A percentile compares a stretch with the other conserved stretches of the same genome.
Evolutionary conservation across 192 early-diverging fungal genomes (phyloP).

Genomic region (Dimargaris cristalligena): DNA sequence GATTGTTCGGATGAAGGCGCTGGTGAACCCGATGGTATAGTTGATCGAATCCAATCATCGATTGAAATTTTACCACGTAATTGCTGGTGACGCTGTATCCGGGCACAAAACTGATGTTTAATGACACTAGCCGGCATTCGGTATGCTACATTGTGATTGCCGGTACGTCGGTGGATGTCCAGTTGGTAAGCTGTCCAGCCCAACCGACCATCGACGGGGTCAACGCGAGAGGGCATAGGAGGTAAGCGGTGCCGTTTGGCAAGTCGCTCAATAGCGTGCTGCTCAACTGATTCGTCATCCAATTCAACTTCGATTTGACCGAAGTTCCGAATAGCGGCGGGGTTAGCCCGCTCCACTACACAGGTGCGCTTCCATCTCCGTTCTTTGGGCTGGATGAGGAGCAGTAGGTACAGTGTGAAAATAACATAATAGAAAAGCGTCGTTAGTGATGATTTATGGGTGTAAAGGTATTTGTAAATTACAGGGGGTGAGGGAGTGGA

Average conservation of each 20-base stretch:
- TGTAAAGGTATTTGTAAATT: not conserved
- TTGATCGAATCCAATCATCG: not conserved
- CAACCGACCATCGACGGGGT: not conserved
- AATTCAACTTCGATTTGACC: not conserved
- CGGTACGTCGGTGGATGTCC: not conserved
- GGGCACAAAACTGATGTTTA: not conserved
- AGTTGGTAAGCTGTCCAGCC: not conserved
- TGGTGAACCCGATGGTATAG: not conserved
- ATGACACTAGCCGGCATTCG: not conserved
- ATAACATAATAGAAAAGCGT: not conserved
- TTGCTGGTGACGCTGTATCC: not conserved
- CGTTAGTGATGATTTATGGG: not conserved
- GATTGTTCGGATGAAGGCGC: not conserved
- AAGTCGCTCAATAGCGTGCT: not conserved
- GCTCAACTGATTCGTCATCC: not conserved
- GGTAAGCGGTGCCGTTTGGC: not conserved
- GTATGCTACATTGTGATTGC: not conserved
- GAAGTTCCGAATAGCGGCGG: not conserved
- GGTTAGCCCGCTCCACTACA: not conserved
- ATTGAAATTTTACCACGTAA: not conserved
- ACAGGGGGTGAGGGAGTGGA: not conserved
- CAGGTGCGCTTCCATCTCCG: not conserved
- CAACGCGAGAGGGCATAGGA: too few relatives aligned
- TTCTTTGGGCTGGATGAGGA: not conserved
- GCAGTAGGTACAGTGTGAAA: not conserved